Base-by-base conservation (phyloP, 1,284 basidiomycete genomes). In the Lentinus polychrous region DNA sequence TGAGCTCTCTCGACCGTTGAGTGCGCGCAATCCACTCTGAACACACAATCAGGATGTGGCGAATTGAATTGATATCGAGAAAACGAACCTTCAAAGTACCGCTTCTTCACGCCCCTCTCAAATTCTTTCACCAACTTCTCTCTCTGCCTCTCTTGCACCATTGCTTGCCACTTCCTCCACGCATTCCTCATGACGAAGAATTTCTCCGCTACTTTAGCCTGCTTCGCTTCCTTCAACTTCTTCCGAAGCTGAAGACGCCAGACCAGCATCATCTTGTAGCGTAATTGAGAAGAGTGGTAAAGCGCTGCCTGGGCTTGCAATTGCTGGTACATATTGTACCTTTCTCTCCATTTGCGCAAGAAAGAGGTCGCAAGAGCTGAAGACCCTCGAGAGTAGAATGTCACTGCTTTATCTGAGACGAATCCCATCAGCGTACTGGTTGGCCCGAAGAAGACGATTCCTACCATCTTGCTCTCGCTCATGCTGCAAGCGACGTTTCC, bases 201-300 rank as follows among this genome's bases (percentile, higher is more conserved):
- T 49, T 71, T 76, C 54, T 79, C 69, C 0, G 77, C 76, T 43
- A 74, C 64, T 56, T 75, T 76, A 3, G 83, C 86, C 52, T 83
- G 74, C 55, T 78, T 80, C 37, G 70, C 60, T 56, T 73, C 58
- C 52, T 78, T 77, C 34, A 79, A 54, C 46, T 72, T 74, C 15
- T 70, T 64, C 14, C 78, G 74, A 43, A 86, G 65, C 27, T 71
- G 66, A 23, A 81, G 56, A 10, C 82, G 76, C 86, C 86, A 89
- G 14, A 58, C 60, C 5, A 78, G 58, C 14, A 86, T 62, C 41
- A 69, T 65, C 53, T 70, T 73, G 55, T 71, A 76, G 17, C 69
- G 68, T 27, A 76, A 54, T 49, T 71, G 73, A 8, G 67, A 62
- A 24, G 69, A 63, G 52, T 78, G 66, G 51, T 74, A 78, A 48